Conservation (phyloP, 371 early-diverging fungal genomes). For the Lichtheimia corymbifera region DNA sequence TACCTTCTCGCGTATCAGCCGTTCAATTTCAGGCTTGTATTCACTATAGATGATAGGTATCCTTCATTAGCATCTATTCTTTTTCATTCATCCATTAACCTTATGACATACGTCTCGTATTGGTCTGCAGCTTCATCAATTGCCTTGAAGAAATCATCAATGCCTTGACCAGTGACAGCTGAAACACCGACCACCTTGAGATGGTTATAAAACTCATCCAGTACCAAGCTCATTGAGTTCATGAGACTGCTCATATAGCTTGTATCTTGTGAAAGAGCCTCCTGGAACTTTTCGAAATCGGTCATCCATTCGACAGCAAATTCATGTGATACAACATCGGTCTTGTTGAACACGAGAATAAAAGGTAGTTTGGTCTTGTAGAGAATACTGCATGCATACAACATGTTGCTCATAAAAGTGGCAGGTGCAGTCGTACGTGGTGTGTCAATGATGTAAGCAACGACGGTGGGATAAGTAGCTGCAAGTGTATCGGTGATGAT, state of each 20-base stretch:
- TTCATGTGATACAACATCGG: constrained; percentile 88
- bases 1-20: constrained; percentile 64
- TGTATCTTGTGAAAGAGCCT: constrained; percentile 73
- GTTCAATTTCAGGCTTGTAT: constrained; percentile 80
- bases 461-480: constrained; percentile 88
- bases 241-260: constrained; percentile 92
- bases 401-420: constrained; percentile 99
- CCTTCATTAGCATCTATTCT: neutral
- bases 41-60: constrained; percentile 39
- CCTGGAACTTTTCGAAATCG: constrained; percentile 95
- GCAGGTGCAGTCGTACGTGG: constrained; percentile 91
- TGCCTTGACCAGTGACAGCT: constrained; percentile 94
- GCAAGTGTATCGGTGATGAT: constrained; percentile 97
- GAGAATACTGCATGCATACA: constrained; percentile 96
- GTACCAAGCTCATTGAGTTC: constrained; percentile 93
- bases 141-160: constrained; percentile 89
- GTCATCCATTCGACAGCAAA: constrained; percentile 96
- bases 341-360: constrained; percentile 97
- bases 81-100: neutral
- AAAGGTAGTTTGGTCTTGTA: constrained; percentile 97
- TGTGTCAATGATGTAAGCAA: constrained; percentile 98
- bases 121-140: constrained; percentile 85
- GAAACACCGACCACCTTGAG: constrained; percentile 90
- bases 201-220: constrained; percentile 98
- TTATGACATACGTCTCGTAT: constrained; percentile 61